phyloP scores from a whole-genome alignment of 495 filamentous ascomycete species.

The Lophiotrema nucula region DNA sequence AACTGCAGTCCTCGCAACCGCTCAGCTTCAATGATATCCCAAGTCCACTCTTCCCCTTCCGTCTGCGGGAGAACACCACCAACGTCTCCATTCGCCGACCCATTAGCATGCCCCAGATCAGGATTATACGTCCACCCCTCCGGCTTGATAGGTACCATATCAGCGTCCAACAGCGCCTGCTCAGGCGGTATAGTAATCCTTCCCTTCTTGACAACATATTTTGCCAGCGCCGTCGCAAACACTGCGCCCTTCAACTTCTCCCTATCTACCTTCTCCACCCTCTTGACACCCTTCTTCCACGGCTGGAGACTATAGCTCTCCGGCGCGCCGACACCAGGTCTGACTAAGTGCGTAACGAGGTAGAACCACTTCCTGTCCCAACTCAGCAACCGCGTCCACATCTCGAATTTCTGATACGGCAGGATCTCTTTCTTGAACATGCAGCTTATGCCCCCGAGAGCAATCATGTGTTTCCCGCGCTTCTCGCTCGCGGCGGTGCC shows the following conservation, averaged over 20 bases:
- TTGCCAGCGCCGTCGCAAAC: slow-evolving; percentile 72
- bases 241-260: slow-evolving; percentile 45
- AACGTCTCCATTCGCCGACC: slow-evolving; percentile 9
- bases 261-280: slow-evolving; percentile 49
- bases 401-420: slow-evolving; percentile 63
- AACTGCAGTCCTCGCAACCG: slow-evolving; percentile 39
- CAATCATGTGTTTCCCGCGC: slow-evolving; percentile 52
- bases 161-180: slow-evolving; percentile 64
- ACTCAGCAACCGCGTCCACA: slow-evolving; percentile 63
- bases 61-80: slow-evolving; percentile 17
- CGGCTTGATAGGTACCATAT: slow-evolving; percentile 61
- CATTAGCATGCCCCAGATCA: slow-evolving; percentile 1
- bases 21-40: slow-evolving; percentile 44
- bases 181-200: slow-evolving; percentile 82
- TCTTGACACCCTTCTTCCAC: slow-evolving; percentile 33
- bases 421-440: slow-evolving; percentile 68
- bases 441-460: slow-evolving; percentile 64
- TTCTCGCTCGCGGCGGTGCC: background rate
- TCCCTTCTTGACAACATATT: slow-evolving; percentile 90
- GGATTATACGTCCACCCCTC: slow-evolving; percentile 31
- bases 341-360: slow-evolving; percentile 69
- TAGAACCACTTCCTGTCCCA: slow-evolving; percentile 89
- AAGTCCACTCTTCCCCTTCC: slow-evolving; percentile 38
- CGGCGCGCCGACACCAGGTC: slow-evolving; percentile 55
- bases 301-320: slow-evolving; percentile 50